Evolutionary conservation across 192 early-diverging fungal genomes (phyloP), one percentile per base, ranked within the genome.

Genomic region (Radiomyces spectabilis): DNA sequence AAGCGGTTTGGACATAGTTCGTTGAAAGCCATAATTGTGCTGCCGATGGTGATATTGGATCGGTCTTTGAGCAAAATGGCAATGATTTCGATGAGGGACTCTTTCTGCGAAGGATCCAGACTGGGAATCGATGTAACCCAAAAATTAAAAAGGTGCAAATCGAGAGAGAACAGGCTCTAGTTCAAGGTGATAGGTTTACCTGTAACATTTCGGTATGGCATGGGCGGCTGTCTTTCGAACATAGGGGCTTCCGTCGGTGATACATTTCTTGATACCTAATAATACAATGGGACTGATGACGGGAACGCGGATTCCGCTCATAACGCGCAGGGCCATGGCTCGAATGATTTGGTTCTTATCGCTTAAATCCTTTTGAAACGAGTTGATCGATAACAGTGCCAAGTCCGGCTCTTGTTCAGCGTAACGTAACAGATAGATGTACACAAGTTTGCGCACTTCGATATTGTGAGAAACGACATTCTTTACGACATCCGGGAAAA

Each of bases 341-440:
- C 97, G 76, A 43, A 99, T 95, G 32, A 92, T 79, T 39, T 89
- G 91, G 72, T 94, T 97, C 56, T 78, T 74, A 56, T 99, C 97
- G 4, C 86, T 78, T 22, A 98, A 68, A 63, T 99, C 97, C 56
- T 89, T 90, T 74, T 99, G 97, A 59, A 99, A 97, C 0, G 95
- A 98, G 61, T 99, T 99, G 65, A 99, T 86, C 6, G 93, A 92
- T 8, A 99, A 64, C 15, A 99, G 68, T 27, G 93, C 90, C 44
- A 99, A 74, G 68, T 99, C 97, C 37, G 88, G 97, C 60, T 99
- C 93, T 69, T 92, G 83, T 61, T 97, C 93, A 6, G 93, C 93
- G 63, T 98, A 99, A 40, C 90, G 85, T 50, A 94, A 65, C 15
- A 99, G 71, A 63, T 94, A 99, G 54, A 97, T 95, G 74, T 95